Percentiles rank a stretch among this genome's conserved stretches.
phyloP scores from a whole-genome alignment of 163 green algal species.

The Prototheca wickerhamii region DNA sequence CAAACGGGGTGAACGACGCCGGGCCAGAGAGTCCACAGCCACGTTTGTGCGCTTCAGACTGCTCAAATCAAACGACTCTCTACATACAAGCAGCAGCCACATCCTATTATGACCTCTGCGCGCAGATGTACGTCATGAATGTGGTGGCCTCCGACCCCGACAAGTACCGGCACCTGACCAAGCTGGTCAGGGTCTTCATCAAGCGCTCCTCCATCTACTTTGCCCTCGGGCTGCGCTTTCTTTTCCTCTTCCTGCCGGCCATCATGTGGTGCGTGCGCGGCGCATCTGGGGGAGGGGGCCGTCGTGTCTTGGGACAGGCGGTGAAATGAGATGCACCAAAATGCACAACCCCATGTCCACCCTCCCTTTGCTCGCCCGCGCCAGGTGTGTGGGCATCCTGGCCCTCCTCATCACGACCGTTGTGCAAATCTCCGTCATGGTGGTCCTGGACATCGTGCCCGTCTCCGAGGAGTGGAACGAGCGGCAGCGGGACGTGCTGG shows the following conservation, averaged over 20 bases:
- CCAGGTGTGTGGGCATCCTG: not conserved
- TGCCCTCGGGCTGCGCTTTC: slow-evolving; percentile 1
- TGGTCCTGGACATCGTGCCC: slow-evolving; percentile 5
- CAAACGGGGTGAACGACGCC: not conserved
- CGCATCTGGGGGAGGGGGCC: not conserved
- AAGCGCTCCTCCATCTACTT: slow-evolving; percentile 4
- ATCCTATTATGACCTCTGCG: too few relatives aligned
- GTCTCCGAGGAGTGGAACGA: not conserved
- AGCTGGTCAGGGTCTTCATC: not conserved
- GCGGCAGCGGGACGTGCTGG: not conserved
- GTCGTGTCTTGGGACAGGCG: too few relatives aligned
- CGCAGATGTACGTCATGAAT: slow-evolving; percentile 3
- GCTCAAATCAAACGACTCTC: too few relatives aligned
- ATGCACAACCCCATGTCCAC: too few relatives aligned
- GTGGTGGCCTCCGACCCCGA: not conserved
- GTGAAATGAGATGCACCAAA: too few relatives aligned
- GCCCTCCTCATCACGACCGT: not conserved
- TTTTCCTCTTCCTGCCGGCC: slow-evolving; percentile 5
- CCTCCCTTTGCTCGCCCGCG: too few relatives aligned
- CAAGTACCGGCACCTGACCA: not conserved
- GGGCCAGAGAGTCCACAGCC: too few relatives aligned
- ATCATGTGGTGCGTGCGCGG: slow-evolving; percentile 1
- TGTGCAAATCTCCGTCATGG: not conserved
- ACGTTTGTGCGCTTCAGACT: too few relatives aligned
- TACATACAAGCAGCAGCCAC: too few relatives aligned